Evolutionary conservation across 129 eudicot species (phyloP), one percentile per base, ranked within the genome.

Genomic region (Flaveria robusta): DNA sequence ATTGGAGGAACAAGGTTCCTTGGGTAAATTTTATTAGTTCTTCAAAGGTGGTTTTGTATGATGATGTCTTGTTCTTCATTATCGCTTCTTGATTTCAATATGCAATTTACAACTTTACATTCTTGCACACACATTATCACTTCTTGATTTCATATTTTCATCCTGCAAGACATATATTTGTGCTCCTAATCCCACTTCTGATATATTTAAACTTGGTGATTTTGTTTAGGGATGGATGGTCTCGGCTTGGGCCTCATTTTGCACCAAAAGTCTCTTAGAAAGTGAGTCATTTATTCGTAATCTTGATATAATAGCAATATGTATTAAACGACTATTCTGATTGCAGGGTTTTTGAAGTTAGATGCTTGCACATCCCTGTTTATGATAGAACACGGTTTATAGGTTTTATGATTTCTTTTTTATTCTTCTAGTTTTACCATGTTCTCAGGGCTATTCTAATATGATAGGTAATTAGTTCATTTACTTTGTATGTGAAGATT

Each of bases 281-380:
- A 83, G 99, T 91, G 79, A 91, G 96, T 83, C 12, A 49, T 50
- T 41, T 74, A 0, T 55, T 52, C 15, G 16, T 23, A 2, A n/a
- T 46, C 4, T 76, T 8, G 29, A 64, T 39, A 46, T 31, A 20
- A 66, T 55, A 56, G n/a, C 51, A 64, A 63, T 80, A 11, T 72
- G 68, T 86, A 68, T 68, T 39, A 10, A 68, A 27, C 27, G 47
- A 50, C 27, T 76, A 46, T 51, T 79, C 70, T 79, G 62, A 59
- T 78, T 81, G 79, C 91, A 92, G 98, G 83, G 94, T 81, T 18
- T 92, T 90, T 76, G 90, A 89, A 78, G 92, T 92, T 68, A 87
- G 94, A 66, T 88, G 98, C 88, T 49, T 92, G 89, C 98, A 90
- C 81, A 92, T 92, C 68, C 98, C 96, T 39, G 92, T 88, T 74